Conservation (phyloP, 495 filamentous ascomycete species). For the Neurospora sp. region DNA sequence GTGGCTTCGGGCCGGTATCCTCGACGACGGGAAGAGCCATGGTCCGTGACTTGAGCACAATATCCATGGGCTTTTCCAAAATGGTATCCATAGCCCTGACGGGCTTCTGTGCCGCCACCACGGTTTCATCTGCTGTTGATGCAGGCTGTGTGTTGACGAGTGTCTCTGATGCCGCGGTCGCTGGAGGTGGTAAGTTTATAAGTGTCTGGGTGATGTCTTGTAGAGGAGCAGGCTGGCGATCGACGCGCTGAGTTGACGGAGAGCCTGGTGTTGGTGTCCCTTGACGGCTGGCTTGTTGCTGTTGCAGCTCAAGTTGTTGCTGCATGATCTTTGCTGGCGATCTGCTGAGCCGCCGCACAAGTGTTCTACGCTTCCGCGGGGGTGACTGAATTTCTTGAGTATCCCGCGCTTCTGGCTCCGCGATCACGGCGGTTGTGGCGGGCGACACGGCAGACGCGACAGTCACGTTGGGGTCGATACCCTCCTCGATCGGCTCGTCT, state of each 20-base stretch:
- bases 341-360: conserved; percentile 37
- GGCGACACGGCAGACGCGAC: conserved; percentile 37
- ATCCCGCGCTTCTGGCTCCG: conserved; percentile 20
- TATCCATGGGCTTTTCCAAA: conserved; percentile 86
- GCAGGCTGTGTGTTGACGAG: not conserved
- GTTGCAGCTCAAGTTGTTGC: not conserved
- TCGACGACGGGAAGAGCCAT: conserved; percentile 54
- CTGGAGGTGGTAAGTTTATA: conserved; percentile 37
- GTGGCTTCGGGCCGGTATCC: conserved; percentile 65
- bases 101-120: conserved; percentile 43
- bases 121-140: conserved; percentile 25
- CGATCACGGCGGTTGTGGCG: conserved; percentile 5
- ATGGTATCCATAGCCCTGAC: conserved; percentile 65
- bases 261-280: not conserved
- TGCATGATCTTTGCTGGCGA: not conserved
- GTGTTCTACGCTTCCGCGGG: conserved; percentile 61
- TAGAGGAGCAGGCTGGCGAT: conserved; percentile 51
- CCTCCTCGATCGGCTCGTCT: conserved; percentile 19
- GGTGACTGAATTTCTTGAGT: conserved; percentile 12
- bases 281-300: not conserved
- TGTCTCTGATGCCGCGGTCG: not conserved
- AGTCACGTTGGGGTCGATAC: conserved; percentile 48
- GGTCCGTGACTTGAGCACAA: conserved; percentile 77
- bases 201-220: conserved; percentile 68
- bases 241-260: not conserved